phyloP scores from a whole-genome alignment of 108 stramenopile genomes.

The Ochromonas danica region DNA sequence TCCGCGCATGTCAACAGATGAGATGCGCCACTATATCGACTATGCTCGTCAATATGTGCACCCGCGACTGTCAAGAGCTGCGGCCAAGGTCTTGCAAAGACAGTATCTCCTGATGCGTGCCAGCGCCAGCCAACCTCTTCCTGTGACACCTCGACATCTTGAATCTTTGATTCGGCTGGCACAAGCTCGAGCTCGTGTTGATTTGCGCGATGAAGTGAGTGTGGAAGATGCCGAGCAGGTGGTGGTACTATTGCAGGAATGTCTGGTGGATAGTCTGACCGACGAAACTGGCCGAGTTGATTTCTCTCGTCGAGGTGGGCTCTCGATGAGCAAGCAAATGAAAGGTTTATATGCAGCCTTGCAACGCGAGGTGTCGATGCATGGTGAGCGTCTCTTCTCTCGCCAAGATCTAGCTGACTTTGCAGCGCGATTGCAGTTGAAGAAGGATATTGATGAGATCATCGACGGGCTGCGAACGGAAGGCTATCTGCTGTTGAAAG shows the following conservation, averaged over 20 bases:
- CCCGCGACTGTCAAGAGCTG: slow-evolving; percentile 77
- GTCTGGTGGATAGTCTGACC: neutral
- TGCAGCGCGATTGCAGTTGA: too few species aligned
- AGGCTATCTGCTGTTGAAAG: slow-evolving; percentile 56
- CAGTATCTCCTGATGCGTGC: slow-evolving; percentile 79
- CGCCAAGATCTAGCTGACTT: too few species aligned
- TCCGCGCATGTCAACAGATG: neutral
- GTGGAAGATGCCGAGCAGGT: slow-evolving; percentile 94
- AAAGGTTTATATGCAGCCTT: neutral
- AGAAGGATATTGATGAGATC: slow-evolving; percentile 52
- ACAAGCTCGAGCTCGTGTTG: slow-evolving; percentile 92
- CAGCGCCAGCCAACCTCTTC: slow-evolving; percentile 32
- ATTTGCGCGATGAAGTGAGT: slow-evolving; percentile 80
- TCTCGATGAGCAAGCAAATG: neutral
- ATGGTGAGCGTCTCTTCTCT: too few species aligned
- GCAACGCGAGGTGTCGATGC: too few species aligned
- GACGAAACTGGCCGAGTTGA: neutral
- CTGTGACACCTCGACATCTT: slow-evolving; percentile 95
- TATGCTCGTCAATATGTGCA: slow-evolving; percentile 88
- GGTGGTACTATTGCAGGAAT: slow-evolving; percentile 70
- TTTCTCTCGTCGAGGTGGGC: neutral
- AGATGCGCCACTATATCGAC: slow-evolving; percentile 88
- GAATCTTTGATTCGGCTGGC: slow-evolving; percentile 84
- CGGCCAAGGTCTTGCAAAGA: slow-evolving; percentile 73
- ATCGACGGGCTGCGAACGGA: slow-evolving; percentile 54